These are phyloP conservation scores for Rhododendron ferrugineum DNA, from an alignment of 148 eudicot species.

Conservation along the genomic window DNA sequence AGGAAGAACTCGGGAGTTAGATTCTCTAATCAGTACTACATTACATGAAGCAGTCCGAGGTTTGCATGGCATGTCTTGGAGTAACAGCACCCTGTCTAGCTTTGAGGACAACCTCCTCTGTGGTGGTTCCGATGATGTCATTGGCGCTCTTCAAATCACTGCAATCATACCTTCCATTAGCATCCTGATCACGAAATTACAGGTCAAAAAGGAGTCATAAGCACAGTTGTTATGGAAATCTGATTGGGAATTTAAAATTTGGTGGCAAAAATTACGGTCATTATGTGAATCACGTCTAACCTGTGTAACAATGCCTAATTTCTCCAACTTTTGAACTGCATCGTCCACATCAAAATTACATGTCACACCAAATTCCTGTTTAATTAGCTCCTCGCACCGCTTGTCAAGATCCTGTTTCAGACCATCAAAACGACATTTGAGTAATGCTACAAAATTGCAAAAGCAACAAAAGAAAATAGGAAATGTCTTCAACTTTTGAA, in stretches of 20 bases:
- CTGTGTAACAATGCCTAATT: slow-evolving; percentile 81
- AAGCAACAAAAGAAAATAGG: neutral
- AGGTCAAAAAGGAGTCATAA: neutral
- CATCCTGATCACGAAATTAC: slow-evolving; percentile 36
- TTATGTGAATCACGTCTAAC: slow-evolving; percentile 34
- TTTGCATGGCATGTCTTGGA: slow-evolving; percentile 8
- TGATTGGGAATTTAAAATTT: neutral
- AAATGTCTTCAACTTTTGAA: neutral
- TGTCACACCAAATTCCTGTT: slow-evolving; percentile 74
- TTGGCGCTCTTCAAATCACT: slow-evolving; percentile 72
- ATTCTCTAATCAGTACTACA: neutral
- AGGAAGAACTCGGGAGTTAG: neutral
- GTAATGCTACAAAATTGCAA: neutral
- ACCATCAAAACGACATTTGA: slow-evolving; percentile 2
- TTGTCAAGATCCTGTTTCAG: slow-evolving; percentile 73
- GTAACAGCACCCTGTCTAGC: slow-evolving; percentile 35
- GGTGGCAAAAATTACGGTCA: neutral
- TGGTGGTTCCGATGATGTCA: slow-evolving; percentile 80
- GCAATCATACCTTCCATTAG: slow-evolving; percentile 67
- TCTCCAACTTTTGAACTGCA: slow-evolving; percentile 79
- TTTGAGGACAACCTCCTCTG: slow-evolving; percentile 69
- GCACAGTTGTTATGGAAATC: neutral
- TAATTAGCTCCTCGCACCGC: slow-evolving; percentile 74
- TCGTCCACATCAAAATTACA: slow-evolving; percentile 97
- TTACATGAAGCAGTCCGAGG: neutral